Evolutionary conservation across 495 filamentous ascomycete genomes (phyloP).

Genomic region (Penicillium cosmopolitanum): DNA sequence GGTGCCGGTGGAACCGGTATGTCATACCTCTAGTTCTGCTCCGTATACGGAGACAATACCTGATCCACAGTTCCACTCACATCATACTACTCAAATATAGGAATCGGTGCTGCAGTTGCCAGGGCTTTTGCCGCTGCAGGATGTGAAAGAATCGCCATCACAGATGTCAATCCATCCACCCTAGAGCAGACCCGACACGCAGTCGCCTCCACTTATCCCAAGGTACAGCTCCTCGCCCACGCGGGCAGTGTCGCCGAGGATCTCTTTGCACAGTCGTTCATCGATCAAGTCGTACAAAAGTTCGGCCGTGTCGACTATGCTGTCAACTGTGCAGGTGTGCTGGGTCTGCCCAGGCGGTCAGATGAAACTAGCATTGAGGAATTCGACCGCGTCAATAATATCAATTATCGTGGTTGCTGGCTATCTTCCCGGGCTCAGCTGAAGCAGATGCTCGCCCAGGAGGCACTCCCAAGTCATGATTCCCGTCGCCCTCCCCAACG

Average conservation of each 20-base stretch:
- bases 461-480: conserved; percentile 47
- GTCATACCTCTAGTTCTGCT: neutral
- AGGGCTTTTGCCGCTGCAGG: conserved; percentile 53
- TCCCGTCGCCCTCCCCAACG: conserved; percentile 33
- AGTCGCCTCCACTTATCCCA: conserved; percentile 35
- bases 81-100: conserved; percentile 23
- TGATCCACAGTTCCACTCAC: conserved; percentile 5
- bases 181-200: conserved; percentile 38
- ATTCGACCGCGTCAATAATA: conserved; percentile 53
- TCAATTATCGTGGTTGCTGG: conserved; percentile 59
- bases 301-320: conserved; percentile 56
- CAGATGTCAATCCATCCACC: conserved; percentile 47
- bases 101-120: conserved; percentile 59
- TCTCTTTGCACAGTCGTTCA: conserved; percentile 44
- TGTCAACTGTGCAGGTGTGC: conserved; percentile 54
- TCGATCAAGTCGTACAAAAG: conserved; percentile 27
- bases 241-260: conserved; percentile 49
- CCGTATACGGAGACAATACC: neutral
- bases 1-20: conserved; percentile 38
- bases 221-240: conserved; percentile 31
- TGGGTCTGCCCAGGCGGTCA: conserved; percentile 42
- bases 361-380: conserved; percentile 36
- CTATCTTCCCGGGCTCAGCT: conserved; percentile 52
- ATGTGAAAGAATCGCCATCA: conserved; percentile 52
- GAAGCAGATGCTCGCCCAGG: conserved; percentile 51